A percentile compares a stretch with the other conserved stretches of the same genome.
Evolutionary conservation across 2,329 filamentous ascomycete genomes (phyloP).

Genomic region (Lizonia empirigonia): DNA sequence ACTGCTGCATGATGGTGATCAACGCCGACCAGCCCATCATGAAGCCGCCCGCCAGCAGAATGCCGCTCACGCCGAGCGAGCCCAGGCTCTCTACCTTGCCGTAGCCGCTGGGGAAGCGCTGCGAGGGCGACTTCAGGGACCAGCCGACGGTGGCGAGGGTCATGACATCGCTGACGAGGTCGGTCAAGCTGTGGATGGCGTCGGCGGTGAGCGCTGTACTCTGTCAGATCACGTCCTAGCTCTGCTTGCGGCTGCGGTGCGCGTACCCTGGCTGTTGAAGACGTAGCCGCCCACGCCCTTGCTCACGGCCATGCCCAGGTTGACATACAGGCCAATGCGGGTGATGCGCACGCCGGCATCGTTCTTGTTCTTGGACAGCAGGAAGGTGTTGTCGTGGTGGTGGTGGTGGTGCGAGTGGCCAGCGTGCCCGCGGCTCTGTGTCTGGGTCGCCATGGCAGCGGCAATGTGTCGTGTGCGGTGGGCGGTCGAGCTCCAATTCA

Average conservation of each 20-base stretch:
- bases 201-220: conserved; percentile 78
- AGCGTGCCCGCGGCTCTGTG: conserved; percentile 40
- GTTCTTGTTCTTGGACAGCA: conserved; percentile 81
- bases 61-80: conserved; percentile 87
- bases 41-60: conserved; percentile 85
- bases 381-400: conserved; percentile 83
- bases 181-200: conserved; percentile 92
- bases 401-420: conserved; percentile 70
- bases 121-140: conserved; percentile 83
- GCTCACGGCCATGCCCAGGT: conserved; percentile 89
- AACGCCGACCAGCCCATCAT: conserved; percentile 79
- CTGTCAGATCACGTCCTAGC: conserved; percentile 23
- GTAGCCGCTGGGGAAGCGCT: conserved; percentile 86
- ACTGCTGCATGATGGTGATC: conserved; percentile 62
- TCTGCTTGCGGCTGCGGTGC: not conserved
- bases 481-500: conserved; percentile 42
- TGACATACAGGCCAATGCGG: conserved; percentile 83
- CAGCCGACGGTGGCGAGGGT: conserved; percentile 94
- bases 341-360: conserved; percentile 96
- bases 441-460: conserved; percentile 36
- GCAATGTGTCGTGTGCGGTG: conserved; percentile 41
- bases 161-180: conserved; percentile 92
- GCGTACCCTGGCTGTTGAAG: conserved; percentile 80
- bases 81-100: conserved; percentile 98
- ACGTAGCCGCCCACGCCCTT: conserved; percentile 92